Base-by-base conservation (phyloP, 257 asterid genomes). In the Penstemon barbatus region DNA sequence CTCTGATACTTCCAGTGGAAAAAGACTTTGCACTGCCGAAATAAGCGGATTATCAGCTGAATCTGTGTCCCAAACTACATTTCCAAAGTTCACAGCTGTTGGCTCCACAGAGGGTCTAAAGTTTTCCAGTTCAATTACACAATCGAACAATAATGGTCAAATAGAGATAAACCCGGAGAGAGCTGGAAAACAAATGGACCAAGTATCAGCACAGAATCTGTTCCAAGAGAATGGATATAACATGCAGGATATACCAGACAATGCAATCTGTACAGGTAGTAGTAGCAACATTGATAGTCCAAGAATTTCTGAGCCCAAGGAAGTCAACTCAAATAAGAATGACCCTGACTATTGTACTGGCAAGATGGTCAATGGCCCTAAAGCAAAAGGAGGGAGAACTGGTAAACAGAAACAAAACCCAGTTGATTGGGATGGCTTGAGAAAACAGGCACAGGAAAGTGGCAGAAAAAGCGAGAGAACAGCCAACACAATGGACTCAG, bases 391-490 rank as follows among this genome's bases (percentile, higher is more conserved):
- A 9, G 85, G 71, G 61, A 78, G 75, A 79, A 68, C 36, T 66
- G 69, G 77, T 74, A 91, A 87, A 75, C 86, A 83, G 81, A 86
- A 83, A 77, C 82, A 74, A 71, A 69, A 46, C 43, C 74, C 72
- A 59, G 75, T 83, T 65, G 84, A 87, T 57, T 94, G 99, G 97
- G 99, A 90, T 76, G 73, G 57, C 51, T 77, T 91, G 68, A 85
- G 97, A 70, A 82, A 77, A 72, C 79, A 83, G 75, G 88, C 86
- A 36, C 65, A 53, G 41, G 66, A 75, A 51, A 68, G 71, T 41
- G 83, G 90, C 70, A 77, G 66, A 70, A 78, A 79, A 71, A 85
- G 83, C 69, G 91, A 77, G 63, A 82, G 71, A 75, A 77, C 96
- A 62, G 70, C 19, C 45, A 79, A 81, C 75, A 81, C 88, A 52